Evolutionary conservation across 148 eudicot species (phyloP).

Genomic region (Pharnaceum exiguum): DNA sequence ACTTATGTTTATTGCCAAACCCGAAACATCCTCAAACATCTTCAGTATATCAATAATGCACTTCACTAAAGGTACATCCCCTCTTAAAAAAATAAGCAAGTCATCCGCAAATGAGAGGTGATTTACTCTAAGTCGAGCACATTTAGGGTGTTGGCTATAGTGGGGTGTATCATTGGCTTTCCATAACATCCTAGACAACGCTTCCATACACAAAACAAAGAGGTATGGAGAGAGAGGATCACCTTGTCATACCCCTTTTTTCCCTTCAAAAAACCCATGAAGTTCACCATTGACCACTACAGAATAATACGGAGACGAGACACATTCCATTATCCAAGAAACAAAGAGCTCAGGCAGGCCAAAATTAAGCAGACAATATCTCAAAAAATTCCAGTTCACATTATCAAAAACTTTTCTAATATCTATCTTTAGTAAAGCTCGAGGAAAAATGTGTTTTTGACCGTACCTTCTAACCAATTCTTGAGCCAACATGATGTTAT

Average conservation of each 20-base stretch:
- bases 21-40: not conserved
- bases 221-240: not conserved
- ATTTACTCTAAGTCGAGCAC: not conserved
- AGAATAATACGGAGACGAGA: no score
- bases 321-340: no score
- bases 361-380: no score
- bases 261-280: not conserved
- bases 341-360: no score
- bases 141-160: no score
- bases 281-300: not conserved
- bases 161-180: no score
- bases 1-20: not conserved
- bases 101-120: constrained; percentile 1
- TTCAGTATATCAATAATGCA: not conserved
- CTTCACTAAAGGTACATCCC: not conserved
- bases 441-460: no score
- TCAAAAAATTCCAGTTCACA: no score
- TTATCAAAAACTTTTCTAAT: no score
- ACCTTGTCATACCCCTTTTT: not conserved
- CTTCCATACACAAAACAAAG: not conserved
- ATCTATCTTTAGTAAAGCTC: no score
- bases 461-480: no score
- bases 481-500: not conserved
- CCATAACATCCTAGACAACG: not conserved
- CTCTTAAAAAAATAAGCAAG: not conserved